phyloP scores from a whole-genome alignment of 2,329 filamentous ascomycete species.

The Chrysoporthe austroafricana region DNA sequence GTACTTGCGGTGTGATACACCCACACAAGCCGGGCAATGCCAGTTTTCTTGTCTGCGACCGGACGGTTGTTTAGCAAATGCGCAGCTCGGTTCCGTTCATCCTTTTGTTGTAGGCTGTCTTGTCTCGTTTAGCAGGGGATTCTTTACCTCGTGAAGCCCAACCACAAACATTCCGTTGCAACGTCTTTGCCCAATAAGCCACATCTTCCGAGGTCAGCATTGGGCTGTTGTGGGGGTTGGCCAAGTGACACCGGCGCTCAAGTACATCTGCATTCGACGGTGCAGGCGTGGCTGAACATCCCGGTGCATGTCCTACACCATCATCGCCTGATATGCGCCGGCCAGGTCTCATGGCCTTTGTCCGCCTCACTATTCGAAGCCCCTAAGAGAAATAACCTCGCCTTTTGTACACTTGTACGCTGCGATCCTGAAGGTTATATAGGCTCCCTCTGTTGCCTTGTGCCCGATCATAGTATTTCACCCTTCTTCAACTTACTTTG shows the following conservation, averaged over 20 bases:
- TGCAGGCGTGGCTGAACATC: not conserved
- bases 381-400: not conserved
- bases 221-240: not conserved
- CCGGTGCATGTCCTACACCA: not conserved
- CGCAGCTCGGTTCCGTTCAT: not conserved
- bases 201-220: not conserved
- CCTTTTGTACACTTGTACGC: not conserved
- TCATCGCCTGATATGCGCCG: not conserved
- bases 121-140: not conserved
- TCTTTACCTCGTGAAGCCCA: not conserved
- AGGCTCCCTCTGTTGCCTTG: constrained; percentile 2
- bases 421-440: constrained; percentile 10
- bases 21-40: not conserved
- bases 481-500: not conserved
- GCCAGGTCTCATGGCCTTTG: not conserved
- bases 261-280: not conserved
- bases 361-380: not conserved
- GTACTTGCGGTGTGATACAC: not conserved
- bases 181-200: constrained; percentile 1
- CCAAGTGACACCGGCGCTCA: not conserved
- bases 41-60: not conserved
- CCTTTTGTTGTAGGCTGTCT: not conserved
- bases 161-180: not conserved
- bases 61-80: not conserved
- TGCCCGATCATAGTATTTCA: constrained; percentile 1